Evolutionary conservation across 2,329 filamentous ascomycete species (phyloP).

Genomic region (Daldinia eschscholtzii): DNA sequence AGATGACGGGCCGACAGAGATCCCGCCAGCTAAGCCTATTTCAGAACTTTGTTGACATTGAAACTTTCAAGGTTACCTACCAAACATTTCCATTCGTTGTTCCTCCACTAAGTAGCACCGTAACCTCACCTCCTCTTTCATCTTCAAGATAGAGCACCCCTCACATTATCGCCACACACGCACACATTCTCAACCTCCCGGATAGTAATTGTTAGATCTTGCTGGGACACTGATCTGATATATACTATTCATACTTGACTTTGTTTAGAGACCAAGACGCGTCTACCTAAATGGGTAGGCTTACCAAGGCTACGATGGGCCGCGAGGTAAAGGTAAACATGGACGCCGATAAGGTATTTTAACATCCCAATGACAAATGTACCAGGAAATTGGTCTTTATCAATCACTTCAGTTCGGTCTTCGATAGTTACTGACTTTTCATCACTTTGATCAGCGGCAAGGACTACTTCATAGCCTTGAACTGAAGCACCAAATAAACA

Average conservation of each 20-base stretch:
- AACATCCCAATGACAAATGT: not conserved
- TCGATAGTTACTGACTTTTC: constrained; percentile 9
- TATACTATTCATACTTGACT: not conserved
- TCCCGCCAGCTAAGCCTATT: constrained; percentile 35
- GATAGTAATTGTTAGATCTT: constrained; percentile 14
- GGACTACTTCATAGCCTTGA: constrained; percentile 71
- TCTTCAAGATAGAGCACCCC: constrained; percentile 8
- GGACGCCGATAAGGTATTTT: constrained; percentile 55
- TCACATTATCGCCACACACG: constrained; percentile 8
- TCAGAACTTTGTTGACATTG: constrained; percentile 46
- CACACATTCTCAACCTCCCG: constrained; percentile 6
- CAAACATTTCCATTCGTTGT: constrained; percentile 43
- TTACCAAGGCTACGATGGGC: constrained; percentile 47
- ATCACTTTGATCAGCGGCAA: constrained; percentile 56
- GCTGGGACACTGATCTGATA: not conserved
- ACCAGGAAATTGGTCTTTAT: not conserved
- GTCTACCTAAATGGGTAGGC: constrained; percentile 48
- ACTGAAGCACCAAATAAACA: constrained; percentile 74
- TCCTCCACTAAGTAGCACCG: constrained; percentile 29
- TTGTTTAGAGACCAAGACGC: constrained; percentile 30
- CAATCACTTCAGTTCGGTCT: constrained; percentile 4
- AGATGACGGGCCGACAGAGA: constrained; percentile 15
- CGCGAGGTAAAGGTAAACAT: constrained; percentile 52
- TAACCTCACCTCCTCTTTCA: constrained; percentile 16
- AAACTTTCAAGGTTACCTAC: constrained; percentile 27